Base-by-base conservation (phyloP, 176 grass and related monocot species). In the Metroxylon sagu region DNA sequence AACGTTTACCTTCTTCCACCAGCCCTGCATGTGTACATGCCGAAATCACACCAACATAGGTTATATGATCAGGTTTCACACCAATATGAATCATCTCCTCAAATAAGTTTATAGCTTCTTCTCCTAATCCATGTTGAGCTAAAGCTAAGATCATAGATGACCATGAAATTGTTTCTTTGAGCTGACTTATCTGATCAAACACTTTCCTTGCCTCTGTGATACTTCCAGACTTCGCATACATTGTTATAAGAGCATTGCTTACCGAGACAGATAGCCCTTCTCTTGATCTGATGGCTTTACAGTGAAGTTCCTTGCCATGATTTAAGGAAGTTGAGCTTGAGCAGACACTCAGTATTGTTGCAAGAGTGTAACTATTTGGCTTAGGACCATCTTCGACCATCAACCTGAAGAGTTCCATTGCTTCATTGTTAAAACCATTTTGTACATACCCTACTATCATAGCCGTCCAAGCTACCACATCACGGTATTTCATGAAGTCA, bases 401-500 rank as follows among this genome's bases (percentile, higher is more conserved):
- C 53, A 68, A 63, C 69, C 61, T 73, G 69, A 96, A 96, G 74
- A 90, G 74, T 52, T 87, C 71, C 58, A 96, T 58, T 1, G 83
- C 83, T 56, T 90, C 86, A 31, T 53, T 76, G 55, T 96, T 85
- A 28, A 71, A 72, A 75, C 86, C 80, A 57, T 87, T 96, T 82
- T 96, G 91, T 56, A 83, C 72, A 27, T 90, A 96, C 18, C 91
- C 83, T 0, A 96, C 91, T 26, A 96, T 90, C 87, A 87, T 90
- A 48, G 91, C 86, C n/a, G 83, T 96, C 91, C 91, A 96, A 51
- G 91, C 80, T 57, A 96, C 59, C 18, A 90, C 86, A 85, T 96
- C 91, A 58, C 72, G 67, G 48, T 87, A 65, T 16, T 74, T 85
- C 86, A 87, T 96, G 63, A 77, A 48, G 43, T 82, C 25, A 7